Percentiles rank a stretch among this genome's conserved stretches.
Evolutionary conservation across 177 flowering plant genomes (phyloP).

Genomic region (Vitis hybrid): DNA sequence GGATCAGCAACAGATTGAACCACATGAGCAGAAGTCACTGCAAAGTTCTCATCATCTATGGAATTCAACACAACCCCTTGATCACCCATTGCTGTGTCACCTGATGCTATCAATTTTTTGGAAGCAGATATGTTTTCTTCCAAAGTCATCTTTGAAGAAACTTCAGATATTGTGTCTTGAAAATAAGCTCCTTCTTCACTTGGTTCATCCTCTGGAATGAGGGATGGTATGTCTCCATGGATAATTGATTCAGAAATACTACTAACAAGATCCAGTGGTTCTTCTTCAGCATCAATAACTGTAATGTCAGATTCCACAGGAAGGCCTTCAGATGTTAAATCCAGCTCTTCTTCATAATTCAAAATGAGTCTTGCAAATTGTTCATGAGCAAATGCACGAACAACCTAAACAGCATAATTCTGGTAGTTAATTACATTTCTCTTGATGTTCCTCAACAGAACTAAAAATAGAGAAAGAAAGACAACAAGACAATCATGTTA

Average conservation of each 20-base stretch:
- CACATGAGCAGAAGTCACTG: constrained; percentile 30
- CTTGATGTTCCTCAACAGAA: not conserved
- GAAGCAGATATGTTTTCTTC: constrained; percentile 28
- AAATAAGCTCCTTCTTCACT: constrained; percentile 16
- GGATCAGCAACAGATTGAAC: constrained; percentile 71
- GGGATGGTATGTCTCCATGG: constrained; percentile 28
- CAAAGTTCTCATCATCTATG: constrained; percentile 28
- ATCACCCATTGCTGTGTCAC: constrained; percentile 17
- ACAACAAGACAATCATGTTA: not conserved
- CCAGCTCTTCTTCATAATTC: constrained; percentile 61
- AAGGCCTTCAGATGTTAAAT: constrained; percentile 53
- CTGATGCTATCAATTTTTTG: constrained; percentile 20
- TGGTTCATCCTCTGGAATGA: constrained; percentile 21
- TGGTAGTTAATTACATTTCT: constrained; percentile 2
- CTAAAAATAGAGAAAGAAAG: not conserved
- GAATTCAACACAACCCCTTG: constrained; percentile 13
- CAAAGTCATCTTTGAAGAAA: constrained; percentile 24
- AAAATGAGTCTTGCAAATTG: constrained; percentile 94
- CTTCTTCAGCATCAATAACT: constrained; percentile 60
- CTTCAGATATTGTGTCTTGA: constrained; percentile 30
- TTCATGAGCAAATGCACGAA: constrained; percentile 94
- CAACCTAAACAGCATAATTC: constrained; percentile 52
- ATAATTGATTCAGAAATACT: constrained; percentile 36
- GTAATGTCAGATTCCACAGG: constrained; percentile 54
- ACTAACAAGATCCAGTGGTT: constrained; percentile 40